A percentile compares a stretch with the other conserved stretches of the same genome.
Conservation (phyloP, 192 early-diverging fungal species). For the Geranomyces variabilis region DNA sequence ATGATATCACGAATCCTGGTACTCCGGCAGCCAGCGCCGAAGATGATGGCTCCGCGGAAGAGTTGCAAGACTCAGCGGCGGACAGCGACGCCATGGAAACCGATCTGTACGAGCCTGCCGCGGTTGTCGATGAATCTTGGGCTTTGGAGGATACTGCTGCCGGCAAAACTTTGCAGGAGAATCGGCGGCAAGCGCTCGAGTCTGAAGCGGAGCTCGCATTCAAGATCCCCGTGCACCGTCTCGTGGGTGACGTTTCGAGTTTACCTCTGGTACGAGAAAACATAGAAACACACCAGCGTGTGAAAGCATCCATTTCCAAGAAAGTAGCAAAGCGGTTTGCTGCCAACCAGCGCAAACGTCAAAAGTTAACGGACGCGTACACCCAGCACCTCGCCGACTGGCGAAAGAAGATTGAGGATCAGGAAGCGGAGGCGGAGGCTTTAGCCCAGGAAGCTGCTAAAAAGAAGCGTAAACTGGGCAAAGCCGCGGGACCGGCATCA, state of each 20-base stretch:
- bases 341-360: not conserved
- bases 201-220: not conserved
- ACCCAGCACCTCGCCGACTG: not conserved
- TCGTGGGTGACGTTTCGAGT: not conserved
- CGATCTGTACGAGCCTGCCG: not conserved
- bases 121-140: not conserved
- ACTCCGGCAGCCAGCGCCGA: not conserved
- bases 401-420: not conserved
- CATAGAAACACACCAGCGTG: not conserved
- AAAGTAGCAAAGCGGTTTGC: slow-evolving; percentile 1
- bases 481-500: slow-evolving; percentile 1
- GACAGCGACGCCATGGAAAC: not conserved
- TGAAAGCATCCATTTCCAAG: not conserved
- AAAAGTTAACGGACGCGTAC: not conserved
- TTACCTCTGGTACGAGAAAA: not conserved
- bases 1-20: not conserved
- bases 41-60: slow-evolving; percentile 1
- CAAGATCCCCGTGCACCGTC: not conserved
- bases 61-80: not conserved
- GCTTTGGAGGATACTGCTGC: not conserved
- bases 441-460: not conserved
- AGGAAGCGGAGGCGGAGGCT: not conserved
- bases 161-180: slow-evolving; percentile 5
- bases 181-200: slow-evolving; percentile 1
- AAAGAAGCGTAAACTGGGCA: slow-evolving; percentile 9